Conservation (phyloP, 768 basidiomycete genomes). For the Crassisporium funariophilum region DNA sequence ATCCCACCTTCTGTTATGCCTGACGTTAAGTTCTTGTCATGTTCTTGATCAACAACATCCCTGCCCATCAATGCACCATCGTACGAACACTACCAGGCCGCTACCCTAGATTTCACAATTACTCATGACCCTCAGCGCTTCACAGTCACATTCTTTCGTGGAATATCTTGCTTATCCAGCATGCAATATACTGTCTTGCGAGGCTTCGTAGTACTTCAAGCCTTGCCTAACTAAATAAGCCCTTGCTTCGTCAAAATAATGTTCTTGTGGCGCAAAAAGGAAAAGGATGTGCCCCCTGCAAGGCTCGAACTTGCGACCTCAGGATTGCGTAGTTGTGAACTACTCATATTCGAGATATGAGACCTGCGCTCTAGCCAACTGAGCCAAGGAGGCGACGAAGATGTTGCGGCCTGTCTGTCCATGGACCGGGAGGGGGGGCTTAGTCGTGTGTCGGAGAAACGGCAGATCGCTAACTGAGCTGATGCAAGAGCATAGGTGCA, state of each 20-base stretch:
- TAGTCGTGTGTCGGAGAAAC: background rate
- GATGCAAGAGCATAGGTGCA: background rate
- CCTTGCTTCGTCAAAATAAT: background rate
- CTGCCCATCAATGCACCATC: no score
- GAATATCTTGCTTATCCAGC: no score
- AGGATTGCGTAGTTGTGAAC: slow-evolving; percentile 38
- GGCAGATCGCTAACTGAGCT: background rate
- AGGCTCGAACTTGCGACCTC: slow-evolving; percentile 62
- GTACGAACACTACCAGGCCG: no score
- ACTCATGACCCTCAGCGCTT: no score
- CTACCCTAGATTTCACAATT: background rate
- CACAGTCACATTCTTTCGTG: no score
- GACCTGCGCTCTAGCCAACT: slow-evolving; percentile 37
- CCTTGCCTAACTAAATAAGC: no score
- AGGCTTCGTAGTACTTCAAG: no score
- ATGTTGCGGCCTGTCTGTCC: background rate
- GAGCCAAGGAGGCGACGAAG: slow-evolving; percentile 30
- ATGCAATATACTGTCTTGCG: no score
- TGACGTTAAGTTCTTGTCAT: no score
- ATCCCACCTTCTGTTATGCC: no score
- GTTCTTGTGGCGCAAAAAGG: background rate
- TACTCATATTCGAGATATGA: slow-evolving; percentile 28
- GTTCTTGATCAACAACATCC: background rate
- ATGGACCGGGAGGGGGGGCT: no score
- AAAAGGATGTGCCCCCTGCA: slow-evolving; percentile 42